Percentiles rank a stretch among this genome's conserved stretches.
phyloP scores from a whole-genome alignment of 495 filamentous ascomycete species.

The Chaetomium cochliodes region DNA sequence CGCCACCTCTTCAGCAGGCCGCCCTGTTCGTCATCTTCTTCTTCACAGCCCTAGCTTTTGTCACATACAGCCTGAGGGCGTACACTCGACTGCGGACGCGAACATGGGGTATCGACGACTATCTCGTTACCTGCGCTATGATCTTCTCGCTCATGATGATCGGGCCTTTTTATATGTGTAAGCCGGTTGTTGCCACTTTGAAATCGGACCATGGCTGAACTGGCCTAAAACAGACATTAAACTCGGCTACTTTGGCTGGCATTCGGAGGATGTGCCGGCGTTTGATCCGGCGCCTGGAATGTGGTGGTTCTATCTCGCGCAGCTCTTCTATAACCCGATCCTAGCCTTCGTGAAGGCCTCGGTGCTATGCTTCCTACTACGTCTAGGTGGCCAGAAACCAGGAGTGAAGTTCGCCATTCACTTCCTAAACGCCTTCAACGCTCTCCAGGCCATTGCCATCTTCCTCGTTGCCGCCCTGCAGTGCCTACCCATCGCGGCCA shows the following conservation, averaged over 20 bases:
- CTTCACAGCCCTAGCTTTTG: conserved; percentile 18
- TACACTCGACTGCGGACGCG: conserved; percentile 6
- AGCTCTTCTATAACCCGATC: conserved; percentile 59
- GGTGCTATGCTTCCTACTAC: conserved; percentile 56
- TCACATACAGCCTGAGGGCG: conserved; percentile 11
- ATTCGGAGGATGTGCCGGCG: conserved; percentile 44
- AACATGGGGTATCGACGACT: conserved; percentile 21
- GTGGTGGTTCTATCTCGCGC: conserved; percentile 49
- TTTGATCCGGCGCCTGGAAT: conserved; percentile 31
- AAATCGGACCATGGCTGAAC: neutral
- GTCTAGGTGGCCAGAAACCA: conserved; percentile 41
- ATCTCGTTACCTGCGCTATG: conserved; percentile 15
- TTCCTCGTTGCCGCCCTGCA: conserved; percentile 57
- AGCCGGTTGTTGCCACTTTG: neutral
- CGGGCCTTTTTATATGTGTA: conserved; percentile 26
- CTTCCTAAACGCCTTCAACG: conserved; percentile 47
- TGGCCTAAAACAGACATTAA: conserved; percentile 13
- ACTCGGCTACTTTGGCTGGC: conserved; percentile 46
- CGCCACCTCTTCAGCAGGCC: conserved; percentile 19
- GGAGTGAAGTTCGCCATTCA: conserved; percentile 41
- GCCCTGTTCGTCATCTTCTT: conserved; percentile 22
- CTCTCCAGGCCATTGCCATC: conserved; percentile 48
- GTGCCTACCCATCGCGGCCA: conserved; percentile 46
- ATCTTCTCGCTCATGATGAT: conserved; percentile 21
- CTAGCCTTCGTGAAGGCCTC: conserved; percentile 55